These are phyloP conservation scores for Salix arbutifolia DNA, from an alignment of 345 rosid species.

Conservation along the genomic window DNA sequence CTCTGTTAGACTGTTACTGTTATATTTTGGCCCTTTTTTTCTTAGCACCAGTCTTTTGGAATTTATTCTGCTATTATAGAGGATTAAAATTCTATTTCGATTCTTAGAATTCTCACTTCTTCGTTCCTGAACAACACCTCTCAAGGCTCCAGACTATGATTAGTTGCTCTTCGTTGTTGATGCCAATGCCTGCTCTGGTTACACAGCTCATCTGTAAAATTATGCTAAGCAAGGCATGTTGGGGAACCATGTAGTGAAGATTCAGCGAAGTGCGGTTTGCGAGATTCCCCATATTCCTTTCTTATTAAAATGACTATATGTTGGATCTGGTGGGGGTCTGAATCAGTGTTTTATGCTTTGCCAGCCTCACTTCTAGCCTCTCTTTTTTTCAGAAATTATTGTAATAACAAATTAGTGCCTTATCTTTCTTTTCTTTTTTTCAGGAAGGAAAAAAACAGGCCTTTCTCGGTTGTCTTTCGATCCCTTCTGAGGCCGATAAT, in stretches of 20 bases:
- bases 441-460: too few species aligned
- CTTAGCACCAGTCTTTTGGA: not conserved
- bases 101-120: not conserved
- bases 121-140: not conserved
- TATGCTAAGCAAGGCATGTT: not conserved
- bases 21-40: not conserved
- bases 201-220: not conserved
- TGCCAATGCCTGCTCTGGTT: not conserved
- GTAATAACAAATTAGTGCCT: not conserved
- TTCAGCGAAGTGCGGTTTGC: not conserved
- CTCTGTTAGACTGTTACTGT: not conserved
- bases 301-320: not conserved
- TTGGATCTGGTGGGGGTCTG: not conserved
- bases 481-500: not conserved
- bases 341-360: not conserved
- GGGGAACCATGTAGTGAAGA: not conserved
- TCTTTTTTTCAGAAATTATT: not conserved
- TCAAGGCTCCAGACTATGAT: not conserved
- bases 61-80: not conserved
- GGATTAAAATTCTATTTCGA: not conserved
- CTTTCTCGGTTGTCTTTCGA: too few species aligned
- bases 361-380: not conserved
- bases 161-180: not conserved
- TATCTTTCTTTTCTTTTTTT: too few species aligned
- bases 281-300: not conserved